phyloP scores from a whole-genome alignment of 2,329 filamentous ascomycete genomes.

The Cylindrodendrum hubeiense region DNA sequence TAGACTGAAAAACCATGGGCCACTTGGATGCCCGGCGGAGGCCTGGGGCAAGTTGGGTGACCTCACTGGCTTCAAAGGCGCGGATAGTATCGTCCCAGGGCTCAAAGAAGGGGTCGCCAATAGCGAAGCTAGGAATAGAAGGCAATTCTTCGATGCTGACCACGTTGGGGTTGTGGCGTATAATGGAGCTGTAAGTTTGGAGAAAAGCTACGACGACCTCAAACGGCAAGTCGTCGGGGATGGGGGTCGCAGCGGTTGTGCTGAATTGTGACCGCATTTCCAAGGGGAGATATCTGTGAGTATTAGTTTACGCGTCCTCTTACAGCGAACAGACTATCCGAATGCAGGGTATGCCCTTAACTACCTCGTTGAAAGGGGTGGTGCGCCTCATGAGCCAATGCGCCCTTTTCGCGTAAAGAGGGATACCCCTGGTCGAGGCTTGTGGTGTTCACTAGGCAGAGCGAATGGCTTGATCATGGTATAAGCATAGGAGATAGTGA shows the following conservation, averaged over 20 bases:
- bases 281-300: too few relatives aligned
- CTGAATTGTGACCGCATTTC: conserved; percentile 13
- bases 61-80: conserved; percentile 43
- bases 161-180: conserved; percentile 53
- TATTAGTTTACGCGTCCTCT: too few relatives aligned
- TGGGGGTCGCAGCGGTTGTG: conserved; percentile 49
- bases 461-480: too few relatives aligned
- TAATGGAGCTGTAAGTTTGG: conserved; percentile 53
- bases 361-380: too few relatives aligned
- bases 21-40: conserved; percentile 53
- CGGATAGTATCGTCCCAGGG: conserved; percentile 49
- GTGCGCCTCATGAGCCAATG: too few relatives aligned
- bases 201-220: conserved; percentile 51
- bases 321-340: too few relatives aligned
- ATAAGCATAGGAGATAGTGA: too few relatives aligned
- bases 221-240: conserved; percentile 52
- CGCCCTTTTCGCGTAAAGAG: too few relatives aligned
- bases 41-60: conserved; percentile 50
- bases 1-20: conserved; percentile 56
- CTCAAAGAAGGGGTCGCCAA: conserved; percentile 55
- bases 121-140: conserved; percentile 42
- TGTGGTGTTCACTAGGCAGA: too few relatives aligned
- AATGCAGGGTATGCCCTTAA: too few relatives aligned
- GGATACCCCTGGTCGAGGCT: too few relatives aligned
- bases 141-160: conserved; percentile 48